These are phyloP conservation scores for Naganishia kalamii DNA, from an alignment of 768 basidiomycete species.

Conservation along the genomic window DNA sequence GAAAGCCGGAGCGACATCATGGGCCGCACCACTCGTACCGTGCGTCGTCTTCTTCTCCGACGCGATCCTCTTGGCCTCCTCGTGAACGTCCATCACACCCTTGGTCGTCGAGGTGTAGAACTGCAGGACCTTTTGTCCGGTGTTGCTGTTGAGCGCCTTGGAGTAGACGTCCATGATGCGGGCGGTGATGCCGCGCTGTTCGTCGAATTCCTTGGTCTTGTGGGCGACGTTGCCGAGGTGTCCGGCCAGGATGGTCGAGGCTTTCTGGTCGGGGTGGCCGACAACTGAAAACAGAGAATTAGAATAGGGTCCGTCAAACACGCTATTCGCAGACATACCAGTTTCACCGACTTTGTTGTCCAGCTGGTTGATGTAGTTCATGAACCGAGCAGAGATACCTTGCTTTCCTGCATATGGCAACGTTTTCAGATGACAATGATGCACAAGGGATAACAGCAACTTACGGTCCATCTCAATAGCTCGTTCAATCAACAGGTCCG, in stretches of 20 bases:
- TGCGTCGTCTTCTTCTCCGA: conserved; percentile 19
- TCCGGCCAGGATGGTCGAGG: conserved; percentile 12
- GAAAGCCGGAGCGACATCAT: conserved; percentile 16
- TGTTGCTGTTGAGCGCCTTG: conserved; percentile 62
- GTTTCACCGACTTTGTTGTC: conserved; percentile 55
- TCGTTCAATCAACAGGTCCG: conserved; percentile 65
- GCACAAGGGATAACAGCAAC: conserved; percentile 53
- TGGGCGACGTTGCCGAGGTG: conserved; percentile 50
- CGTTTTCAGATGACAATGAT: background rate
- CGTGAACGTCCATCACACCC: conserved; percentile 84
- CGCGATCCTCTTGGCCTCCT: conserved; percentile 79
- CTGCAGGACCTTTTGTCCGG: conserved; percentile 64
- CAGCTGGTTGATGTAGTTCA: conserved; percentile 66
- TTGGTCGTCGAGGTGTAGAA: conserved; percentile 89
- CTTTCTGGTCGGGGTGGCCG: conserved; percentile 51
- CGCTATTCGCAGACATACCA: conserved; percentile 3
- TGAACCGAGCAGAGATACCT: conserved; percentile 81
- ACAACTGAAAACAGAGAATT: conserved; percentile 48
- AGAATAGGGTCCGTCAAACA: background rate
- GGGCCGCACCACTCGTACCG: conserved; percentile 17
- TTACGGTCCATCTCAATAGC: conserved; percentile 51
- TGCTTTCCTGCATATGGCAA: conserved; percentile 52
- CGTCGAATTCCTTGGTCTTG: conserved; percentile 69
- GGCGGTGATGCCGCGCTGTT: conserved; percentile 70
- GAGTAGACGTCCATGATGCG: conserved; percentile 56